Evolutionary conservation across 352 stramenopile genomes (phyloP).

Genomic region (Pythium angustatum): DNA sequence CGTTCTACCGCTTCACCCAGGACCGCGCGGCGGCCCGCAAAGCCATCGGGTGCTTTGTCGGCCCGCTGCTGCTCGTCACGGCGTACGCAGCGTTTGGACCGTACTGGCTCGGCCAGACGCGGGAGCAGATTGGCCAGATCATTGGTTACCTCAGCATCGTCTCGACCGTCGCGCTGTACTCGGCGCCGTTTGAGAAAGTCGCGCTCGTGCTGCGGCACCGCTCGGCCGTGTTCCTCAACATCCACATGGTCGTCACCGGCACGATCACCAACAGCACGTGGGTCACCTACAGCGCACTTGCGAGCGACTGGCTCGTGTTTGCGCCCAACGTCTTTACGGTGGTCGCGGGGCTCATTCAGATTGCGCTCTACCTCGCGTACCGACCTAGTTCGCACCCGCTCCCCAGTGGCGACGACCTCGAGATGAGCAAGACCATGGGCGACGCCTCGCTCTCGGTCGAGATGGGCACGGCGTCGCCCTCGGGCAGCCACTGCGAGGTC

Average conservation of each 20-base stretch:
- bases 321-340: constrained; percentile 46
- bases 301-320: constrained; percentile 54
- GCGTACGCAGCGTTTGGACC: constrained; percentile 40
- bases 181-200: constrained; percentile 56
- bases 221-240: constrained; percentile 50
- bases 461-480: not conserved
- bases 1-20: constrained; percentile 47
- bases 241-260: constrained; percentile 53
- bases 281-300: constrained; percentile 49
- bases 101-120: constrained; percentile 30
- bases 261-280: constrained; percentile 55
- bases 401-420: not conserved
- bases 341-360: constrained; percentile 36
- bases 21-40: constrained; percentile 42
- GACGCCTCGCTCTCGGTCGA: not conserved
- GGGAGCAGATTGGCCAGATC: constrained; percentile 34
- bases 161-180: constrained; percentile 54
- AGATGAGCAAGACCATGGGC: not conserved
- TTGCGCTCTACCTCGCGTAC: constrained; percentile 49
- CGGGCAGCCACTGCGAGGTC: not conserved
- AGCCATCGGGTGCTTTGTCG: constrained; percentile 27
- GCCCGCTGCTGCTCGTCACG: constrained; percentile 32
- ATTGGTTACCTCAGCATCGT: constrained; percentile 47
- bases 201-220: constrained; percentile 49
- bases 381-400: constrained; percentile 40